Base-by-base conservation (phyloP, 805 yeast species). In the Saccharomycopsis sp. region DNA sequence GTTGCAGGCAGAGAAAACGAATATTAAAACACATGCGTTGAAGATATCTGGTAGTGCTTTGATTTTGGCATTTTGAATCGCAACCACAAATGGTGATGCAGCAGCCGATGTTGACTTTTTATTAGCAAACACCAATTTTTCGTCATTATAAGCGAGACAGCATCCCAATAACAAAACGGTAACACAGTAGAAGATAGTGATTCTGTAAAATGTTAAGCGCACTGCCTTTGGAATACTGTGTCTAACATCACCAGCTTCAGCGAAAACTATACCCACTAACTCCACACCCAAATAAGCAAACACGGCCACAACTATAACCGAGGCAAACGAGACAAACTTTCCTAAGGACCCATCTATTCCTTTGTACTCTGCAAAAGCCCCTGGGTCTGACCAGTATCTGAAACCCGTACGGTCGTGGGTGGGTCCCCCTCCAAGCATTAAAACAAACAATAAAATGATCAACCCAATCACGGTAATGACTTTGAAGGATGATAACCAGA, bases 61-160 rank as follows among this genome's bases (percentile, higher is more conserved):
- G 61, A 89, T 87, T 18, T 76, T 70, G 16, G 90, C 87, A 63
- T 79, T 79, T 61, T 79, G 79, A 66, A 89, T 84, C 52, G 96
- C 96, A 66, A 88, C 84, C 55, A 88, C 91, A 66, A 88, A 89
- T 46, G 96, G 96, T 15, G 94, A 86, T 20, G 92, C 91, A 47
- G 85, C 78, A 1, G 91, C 90, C 50, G 75, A 75, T 1, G 81
- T 71, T n/a, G 71, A 58, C 7, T 73, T 69, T 54, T 82, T 77
- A 16, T 81, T 77, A 15, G 83, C 83, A 56, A 18, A 23, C 24
- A 70, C 50, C 62, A 86, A 75, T 54, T 70, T 64, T 48, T 78
- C 76, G 66, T 83, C 83, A 61, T 74, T 75, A 59, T 80, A 79
- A 40, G 87, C 79, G 58, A 85, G 91, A 68, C 84, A 76, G 82